Conservation (phyloP, 306 rosid genomes). For the Pyrus bretschneideri region DNA sequence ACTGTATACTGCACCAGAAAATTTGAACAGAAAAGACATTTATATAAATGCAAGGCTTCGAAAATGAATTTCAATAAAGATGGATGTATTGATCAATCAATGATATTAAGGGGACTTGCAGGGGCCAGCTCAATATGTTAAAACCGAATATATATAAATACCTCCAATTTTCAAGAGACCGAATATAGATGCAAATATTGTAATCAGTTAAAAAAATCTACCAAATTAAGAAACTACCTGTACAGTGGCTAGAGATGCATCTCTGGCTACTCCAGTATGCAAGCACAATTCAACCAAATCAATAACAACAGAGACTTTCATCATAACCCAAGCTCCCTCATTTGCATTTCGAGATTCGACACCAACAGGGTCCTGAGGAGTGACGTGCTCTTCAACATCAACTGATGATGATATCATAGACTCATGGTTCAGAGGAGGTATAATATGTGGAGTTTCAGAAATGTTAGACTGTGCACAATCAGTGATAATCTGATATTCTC, state of each 20-base stretch:
- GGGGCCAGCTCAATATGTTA: background rate
- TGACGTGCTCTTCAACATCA: slow-evolving; percentile 33
- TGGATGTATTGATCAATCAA: background rate
- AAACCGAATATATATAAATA: background rate
- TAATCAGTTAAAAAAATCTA: background rate
- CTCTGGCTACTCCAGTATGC: slow-evolving; percentile 59
- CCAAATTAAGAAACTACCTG: slow-evolving; percentile 44
- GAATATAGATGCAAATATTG: background rate
- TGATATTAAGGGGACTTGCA: background rate
- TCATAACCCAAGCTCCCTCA: slow-evolving; percentile 40
- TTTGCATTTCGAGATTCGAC: slow-evolving; percentile 32
- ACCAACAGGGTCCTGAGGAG: slow-evolving; percentile 28
- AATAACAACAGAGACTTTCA: slow-evolving; percentile 57
- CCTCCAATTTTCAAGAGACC: background rate
- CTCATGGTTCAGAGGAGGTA: slow-evolving; percentile 48
- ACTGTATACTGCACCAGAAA: background rate
- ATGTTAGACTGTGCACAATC: slow-evolving; percentile 87
- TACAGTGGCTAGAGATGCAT: slow-evolving; percentile 79
- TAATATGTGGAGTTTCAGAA: slow-evolving; percentile 66
- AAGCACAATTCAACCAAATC: slow-evolving; percentile 75
- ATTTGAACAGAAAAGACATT: background rate
- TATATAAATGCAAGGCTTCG: background rate
- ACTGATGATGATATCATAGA: slow-evolving; percentile 27
- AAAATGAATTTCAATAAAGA: background rate
- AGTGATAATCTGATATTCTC: slow-evolving; percentile 77